These are phyloP conservation scores for Globisporangium apiculatum DNA, from an alignment of 352 stramenopile genomes.

Conservation along the genomic window DNA sequence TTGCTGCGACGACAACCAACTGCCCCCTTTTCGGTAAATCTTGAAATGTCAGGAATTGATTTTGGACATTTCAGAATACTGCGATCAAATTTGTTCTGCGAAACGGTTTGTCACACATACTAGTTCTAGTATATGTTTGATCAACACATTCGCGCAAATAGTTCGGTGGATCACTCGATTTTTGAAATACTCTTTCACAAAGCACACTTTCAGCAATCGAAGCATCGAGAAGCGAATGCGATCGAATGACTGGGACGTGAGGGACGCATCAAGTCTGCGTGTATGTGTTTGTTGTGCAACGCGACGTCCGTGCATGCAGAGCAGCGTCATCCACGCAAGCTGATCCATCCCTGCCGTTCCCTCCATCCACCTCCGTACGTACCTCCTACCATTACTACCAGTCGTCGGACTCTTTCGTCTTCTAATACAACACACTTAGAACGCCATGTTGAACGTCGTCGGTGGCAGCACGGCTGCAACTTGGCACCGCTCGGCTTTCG, in stretches of 20 bases:
- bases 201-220: background rate
- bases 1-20: background rate
- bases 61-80: background rate
- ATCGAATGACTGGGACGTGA: background rate
- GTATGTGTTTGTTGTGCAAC: too few species aligned
- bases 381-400: background rate
- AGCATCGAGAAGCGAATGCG: background rate
- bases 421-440: slow-evolving; percentile 31
- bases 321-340: too few species aligned
- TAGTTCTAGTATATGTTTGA: background rate
- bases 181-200: background rate
- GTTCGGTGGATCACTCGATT: background rate
- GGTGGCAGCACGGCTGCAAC: slow-evolving; percentile 68
- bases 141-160: background rate
- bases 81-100: too few species aligned
- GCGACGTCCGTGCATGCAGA: too few species aligned
- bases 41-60: background rate
- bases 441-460: slow-evolving; percentile 76
- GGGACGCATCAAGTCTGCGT: too few species aligned
- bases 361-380: background rate
- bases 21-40: background rate
- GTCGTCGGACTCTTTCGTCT: slow-evolving; percentile 3
- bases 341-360: background rate
- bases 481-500: slow-evolving; percentile 74
- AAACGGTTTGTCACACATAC: background rate